Conservation (phyloP, 1,139 yeast species). For the Diutina mesorugosa region DNA sequence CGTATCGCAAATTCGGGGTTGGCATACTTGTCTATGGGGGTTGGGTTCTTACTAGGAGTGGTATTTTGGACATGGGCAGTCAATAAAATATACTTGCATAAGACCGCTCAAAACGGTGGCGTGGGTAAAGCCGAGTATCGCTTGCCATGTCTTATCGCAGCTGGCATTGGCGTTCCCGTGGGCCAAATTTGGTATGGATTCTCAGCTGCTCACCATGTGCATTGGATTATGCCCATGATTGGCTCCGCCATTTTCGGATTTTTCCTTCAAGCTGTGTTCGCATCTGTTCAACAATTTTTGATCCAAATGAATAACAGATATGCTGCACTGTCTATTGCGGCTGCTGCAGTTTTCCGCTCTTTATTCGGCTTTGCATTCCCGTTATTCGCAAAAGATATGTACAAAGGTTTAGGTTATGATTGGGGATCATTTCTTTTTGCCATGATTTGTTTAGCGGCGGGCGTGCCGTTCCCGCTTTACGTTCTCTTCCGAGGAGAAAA, state of each 20-base stretch:
- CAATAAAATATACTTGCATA: constrained; percentile 17
- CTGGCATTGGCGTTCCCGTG: constrained; percentile 22
- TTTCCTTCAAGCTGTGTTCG: constrained; percentile 32
- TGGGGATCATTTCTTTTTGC: constrained; percentile 37
- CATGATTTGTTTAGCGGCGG: constrained; percentile 23
- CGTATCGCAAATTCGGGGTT: constrained; percentile 22
- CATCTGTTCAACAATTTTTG: constrained; percentile 28
- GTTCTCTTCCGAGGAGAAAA: constrained; percentile 13
- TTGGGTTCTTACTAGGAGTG: constrained; percentile 29
- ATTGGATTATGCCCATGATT: constrained; percentile 32
- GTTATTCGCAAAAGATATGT: constrained; percentile 27
- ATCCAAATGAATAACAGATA: constrained; percentile 32
- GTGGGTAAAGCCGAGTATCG: constrained; percentile 30
- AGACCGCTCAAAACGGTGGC: constrained; percentile 21
- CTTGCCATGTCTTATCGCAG: constrained; percentile 26
- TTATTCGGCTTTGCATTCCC: constrained; percentile 32
- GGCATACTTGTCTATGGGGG: constrained; percentile 34
- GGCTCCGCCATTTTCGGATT: constrained; percentile 32
- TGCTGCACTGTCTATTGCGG: constrained; percentile 34
- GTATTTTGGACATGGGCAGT: constrained; percentile 24
- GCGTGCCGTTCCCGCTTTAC: constrained; percentile 32
- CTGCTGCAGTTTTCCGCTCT: constrained; percentile 33
- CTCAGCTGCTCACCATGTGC: constrained; percentile 27
- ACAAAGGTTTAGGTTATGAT: constrained; percentile 25
- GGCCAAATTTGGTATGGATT: constrained; percentile 36